Evolutionary conservation across 805 yeast genomes (phyloP), one percentile per base, ranked within the genome.

Genomic region (Wickerhamomyces rabaulensis): DNA sequence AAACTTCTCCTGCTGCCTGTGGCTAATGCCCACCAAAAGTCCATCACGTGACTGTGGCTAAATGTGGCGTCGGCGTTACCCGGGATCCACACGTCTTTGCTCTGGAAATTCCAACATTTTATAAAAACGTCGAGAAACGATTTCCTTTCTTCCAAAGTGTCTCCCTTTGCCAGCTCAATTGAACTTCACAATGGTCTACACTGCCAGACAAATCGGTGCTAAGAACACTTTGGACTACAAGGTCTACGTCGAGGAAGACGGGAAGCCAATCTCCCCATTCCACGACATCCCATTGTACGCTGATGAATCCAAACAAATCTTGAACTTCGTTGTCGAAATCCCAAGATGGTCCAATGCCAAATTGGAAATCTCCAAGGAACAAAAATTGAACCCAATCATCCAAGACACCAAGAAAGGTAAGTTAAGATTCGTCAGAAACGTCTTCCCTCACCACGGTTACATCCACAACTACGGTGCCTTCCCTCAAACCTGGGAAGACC

Each of bases 321-420:
- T 86, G 57, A 87, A 86, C 78, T 84, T 88, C 87, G 77, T 94
- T 60, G 97, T 94, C 53, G 99, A 94, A 73, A 90, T 94, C 56
- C 99, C 99, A 66, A 86, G 98, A 71, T 92, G 97, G 97, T 79
- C 96, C 64, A 94, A 94, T 67, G 98, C 97, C 55, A 94, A 94
- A 76, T 77, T 91, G 68, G 99, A 94, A 71, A 90, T 91, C 70
- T 80, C 86, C 68, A 91, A 90, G 74, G 95, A 87, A 61, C 73
- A 73, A 58, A 70, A 79, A 40, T 77, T 90, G 66, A 94, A 94
- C 77, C 99, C 99, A 62, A 94, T 94, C 60, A 75, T 87, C 52
- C 99, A 94, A 76, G 99, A 94, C 72, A 87, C 95, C 65, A 94
- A 94, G 78, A 92, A 94, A 78, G 98, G 97, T 57, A 85, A 89